Evolutionary conservation across 371 early-diverging fungal species (phyloP), one percentile per base, ranked within the genome.

Genomic region (Rhizopus microsporus): DNA sequence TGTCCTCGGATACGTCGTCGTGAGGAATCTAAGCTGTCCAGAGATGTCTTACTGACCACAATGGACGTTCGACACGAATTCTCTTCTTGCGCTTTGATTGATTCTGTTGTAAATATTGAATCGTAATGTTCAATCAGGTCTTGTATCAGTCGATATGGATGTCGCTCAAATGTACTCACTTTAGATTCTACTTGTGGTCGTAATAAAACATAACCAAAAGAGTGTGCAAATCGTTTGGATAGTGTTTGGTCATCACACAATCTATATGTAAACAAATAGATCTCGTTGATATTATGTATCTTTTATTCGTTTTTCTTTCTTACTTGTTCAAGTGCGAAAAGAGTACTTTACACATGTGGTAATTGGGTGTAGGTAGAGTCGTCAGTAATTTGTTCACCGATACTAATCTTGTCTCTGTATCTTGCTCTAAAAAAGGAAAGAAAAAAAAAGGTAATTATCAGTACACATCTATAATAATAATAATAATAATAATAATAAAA

Each of bases 201-300:
- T 54, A 86, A 62, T n/a, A 88, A 48, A 16, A 83, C 78, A 30
- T 78, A 77, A 8, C 86, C 76, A 62, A 86, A 76, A 9, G 65
- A 62, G 17, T 65, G 63, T 0, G 81, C 54, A n/a, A 76, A 17
- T 7, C 59, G 46, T 29, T 51, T 10, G 8, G 56, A 43, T 5
- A 63, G 33, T 5, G 35, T 42, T 13, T 46, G 49, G 23, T 44
- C 54, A 6, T 62, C 44, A 15, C 60, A 2, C 8, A 30, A 30
- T 47, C 32, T 47, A 17, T 8, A 12, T 2, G 17, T 45, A 45
- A 30, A 51, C 8, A 12, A 12, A 34, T 17, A 40, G 8, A 15
- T 30, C 13, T 31, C 45, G 9, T 40, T 46, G 48, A 6, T 60
- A 17, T 57, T 2, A 23, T 23, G 23, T n/a, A n/a, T 23, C 23